Percentiles rank a stretch among this genome's conserved stretches.
Evolutionary conservation across 352 stramenopile species (phyloP).

Genomic region (Pythium angustatum): DNA sequence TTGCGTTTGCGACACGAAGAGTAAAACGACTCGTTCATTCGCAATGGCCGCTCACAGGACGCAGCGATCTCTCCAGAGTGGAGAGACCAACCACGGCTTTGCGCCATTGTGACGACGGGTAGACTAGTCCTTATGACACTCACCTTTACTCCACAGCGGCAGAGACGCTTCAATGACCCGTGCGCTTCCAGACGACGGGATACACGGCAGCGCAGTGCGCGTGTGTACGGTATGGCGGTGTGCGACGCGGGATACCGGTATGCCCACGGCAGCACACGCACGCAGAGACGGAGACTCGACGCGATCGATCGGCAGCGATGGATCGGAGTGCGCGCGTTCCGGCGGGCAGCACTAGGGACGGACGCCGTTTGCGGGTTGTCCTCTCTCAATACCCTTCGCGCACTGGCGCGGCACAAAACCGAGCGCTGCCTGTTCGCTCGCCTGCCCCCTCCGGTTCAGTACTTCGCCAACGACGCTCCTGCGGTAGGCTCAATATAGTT

Average conservation of each 20-base stretch:
- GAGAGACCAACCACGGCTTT: too few species aligned
- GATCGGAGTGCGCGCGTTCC: constrained; percentile 26
- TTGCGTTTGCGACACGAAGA: too few species aligned
- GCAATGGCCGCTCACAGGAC: not conserved
- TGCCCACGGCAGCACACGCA: not conserved
- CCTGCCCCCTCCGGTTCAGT: not conserved
- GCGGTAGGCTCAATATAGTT: constrained; percentile 17
- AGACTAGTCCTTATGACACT: too few species aligned
- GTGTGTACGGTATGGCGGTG: too few species aligned
- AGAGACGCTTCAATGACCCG: too few species aligned
- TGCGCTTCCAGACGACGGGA: too few species aligned
- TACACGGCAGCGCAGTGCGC: not conserved
- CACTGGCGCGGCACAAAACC: constrained; percentile 20
- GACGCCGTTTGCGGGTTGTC: constrained; percentile 23
- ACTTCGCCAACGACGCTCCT: not conserved
- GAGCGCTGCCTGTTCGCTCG: constrained; percentile 19
- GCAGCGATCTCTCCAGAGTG: too few species aligned
- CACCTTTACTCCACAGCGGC: too few species aligned
- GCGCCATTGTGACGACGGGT: too few species aligned
- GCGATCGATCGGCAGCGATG: constrained; percentile 11
- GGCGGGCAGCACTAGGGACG: not conserved
- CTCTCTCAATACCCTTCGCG: constrained; percentile 33
- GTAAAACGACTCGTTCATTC: too few species aligned
- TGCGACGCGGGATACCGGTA: too few species aligned
- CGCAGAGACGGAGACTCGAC: not conserved